A percentile compares a stretch with the other conserved stretches of the same genome.
Evolutionary conservation across 2,329 filamentous ascomycete species (phyloP).

Genomic region (Cladosporium phlei): DNA sequence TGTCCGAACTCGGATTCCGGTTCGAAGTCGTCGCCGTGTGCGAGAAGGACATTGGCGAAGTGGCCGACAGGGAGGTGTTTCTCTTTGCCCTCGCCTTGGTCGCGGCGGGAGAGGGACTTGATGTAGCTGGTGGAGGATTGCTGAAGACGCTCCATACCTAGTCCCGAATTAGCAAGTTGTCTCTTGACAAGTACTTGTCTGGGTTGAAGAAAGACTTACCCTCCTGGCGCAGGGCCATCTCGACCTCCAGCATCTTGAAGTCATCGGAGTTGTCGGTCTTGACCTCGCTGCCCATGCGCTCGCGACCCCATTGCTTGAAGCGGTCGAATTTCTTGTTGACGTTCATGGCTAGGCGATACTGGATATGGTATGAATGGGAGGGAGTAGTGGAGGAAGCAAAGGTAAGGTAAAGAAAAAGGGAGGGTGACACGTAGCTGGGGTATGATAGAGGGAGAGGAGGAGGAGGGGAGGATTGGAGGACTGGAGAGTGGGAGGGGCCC

Average conservation of each 20-base stretch:
- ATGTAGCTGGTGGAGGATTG: constrained; percentile 79
- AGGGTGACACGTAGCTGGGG: neutral
- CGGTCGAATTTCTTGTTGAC: constrained; percentile 87
- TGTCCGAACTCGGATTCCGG: constrained; percentile 85
- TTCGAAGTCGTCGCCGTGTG: constrained; percentile 89
- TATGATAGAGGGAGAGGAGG: neutral
- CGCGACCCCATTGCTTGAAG: constrained; percentile 95
- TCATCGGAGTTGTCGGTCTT: constrained; percentile 84
- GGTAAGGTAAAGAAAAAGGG: neutral
- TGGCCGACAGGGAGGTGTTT: constrained; percentile 75
- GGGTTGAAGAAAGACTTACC: no score
- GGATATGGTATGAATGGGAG: neutral
- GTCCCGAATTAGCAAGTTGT: constrained; percentile 3
- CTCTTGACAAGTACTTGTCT: no score
- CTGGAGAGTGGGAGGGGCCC: neutral
- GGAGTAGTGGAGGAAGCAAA: neutral
- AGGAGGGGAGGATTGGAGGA: neutral
- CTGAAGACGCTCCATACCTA: constrained; percentile 87
- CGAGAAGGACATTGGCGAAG: constrained; percentile 78
- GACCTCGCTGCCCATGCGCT: constrained; percentile 89
- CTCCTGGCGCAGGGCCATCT: constrained; percentile 85
- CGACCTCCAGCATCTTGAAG: constrained; percentile 82
- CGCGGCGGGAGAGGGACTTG: constrained; percentile 80
- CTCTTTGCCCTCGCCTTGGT: constrained; percentile 81
- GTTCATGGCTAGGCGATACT: constrained; percentile 36